These are phyloP conservation scores for Fraxinus americana DNA, from an alignment of 257 asterid species.

Conservation along the genomic window DNA sequence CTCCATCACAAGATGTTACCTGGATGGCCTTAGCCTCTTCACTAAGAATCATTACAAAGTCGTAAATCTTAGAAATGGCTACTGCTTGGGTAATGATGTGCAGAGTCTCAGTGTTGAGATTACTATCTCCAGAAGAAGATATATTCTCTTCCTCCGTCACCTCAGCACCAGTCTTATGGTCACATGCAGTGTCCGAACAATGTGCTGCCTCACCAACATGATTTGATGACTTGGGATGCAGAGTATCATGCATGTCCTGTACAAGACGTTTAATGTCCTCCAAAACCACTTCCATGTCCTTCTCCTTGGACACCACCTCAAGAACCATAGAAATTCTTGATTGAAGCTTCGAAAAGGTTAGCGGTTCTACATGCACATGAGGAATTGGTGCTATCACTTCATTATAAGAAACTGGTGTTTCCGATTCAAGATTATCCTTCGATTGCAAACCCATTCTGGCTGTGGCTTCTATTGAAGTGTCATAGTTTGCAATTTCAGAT, in stretches of 20 bases:
- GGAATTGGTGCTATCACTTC: not conserved
- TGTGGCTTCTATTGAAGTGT: slow-evolving; percentile 36
- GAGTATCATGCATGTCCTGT: slow-evolving; percentile 53
- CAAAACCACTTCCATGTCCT: slow-evolving; percentile 51
- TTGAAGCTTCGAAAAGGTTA: slow-evolving; percentile 52
- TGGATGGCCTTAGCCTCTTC: slow-evolving; percentile 66
- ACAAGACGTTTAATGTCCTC: slow-evolving; percentile 57
- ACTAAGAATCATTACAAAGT: slow-evolving; percentile 66
- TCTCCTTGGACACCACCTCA: slow-evolving; percentile 54
- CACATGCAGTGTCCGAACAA: slow-evolving; percentile 28
- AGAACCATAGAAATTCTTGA: slow-evolving; percentile 62
- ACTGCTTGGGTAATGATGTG: slow-evolving; percentile 41
- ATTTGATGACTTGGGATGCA: slow-evolving; percentile 39
- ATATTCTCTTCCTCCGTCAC: slow-evolving; percentile 33
- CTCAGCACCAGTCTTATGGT: slow-evolving; percentile 29
- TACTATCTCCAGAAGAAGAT: slow-evolving; percentile 36
- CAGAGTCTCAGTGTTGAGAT: slow-evolving; percentile 28
- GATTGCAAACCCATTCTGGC: slow-evolving; percentile 29
- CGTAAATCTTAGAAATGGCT: slow-evolving; percentile 67
- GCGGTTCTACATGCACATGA: slow-evolving; percentile 35
- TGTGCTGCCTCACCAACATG: slow-evolving; percentile 32
- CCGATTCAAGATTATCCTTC: slow-evolving; percentile 26
- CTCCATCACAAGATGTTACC: slow-evolving; percentile 52
- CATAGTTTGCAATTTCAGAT: slow-evolving; percentile 32
- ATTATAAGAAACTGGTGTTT: slow-evolving; percentile 17